These are phyloP conservation scores for Haplosporangium sp. DNA, from an alignment of 371 early-diverging fungal species.

Conservation along the genomic window DNA sequence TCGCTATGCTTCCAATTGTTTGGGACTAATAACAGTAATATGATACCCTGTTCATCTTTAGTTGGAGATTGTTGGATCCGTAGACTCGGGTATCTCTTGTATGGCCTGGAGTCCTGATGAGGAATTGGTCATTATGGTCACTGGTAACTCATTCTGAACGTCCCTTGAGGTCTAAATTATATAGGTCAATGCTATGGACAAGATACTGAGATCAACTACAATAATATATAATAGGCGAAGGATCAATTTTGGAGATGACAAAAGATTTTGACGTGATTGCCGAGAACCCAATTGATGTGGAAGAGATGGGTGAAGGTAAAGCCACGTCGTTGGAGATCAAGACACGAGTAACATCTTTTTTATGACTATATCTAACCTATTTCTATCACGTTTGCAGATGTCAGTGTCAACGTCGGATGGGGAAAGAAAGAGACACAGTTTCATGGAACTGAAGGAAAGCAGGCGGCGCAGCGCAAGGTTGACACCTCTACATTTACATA, in stretches of 20 bases:
- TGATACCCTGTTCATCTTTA: conserved; percentile 11
- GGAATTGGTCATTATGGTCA: conserved; percentile 86
- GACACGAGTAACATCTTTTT: not conserved
- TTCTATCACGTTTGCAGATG: conserved; percentile 55
- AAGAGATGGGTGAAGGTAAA: conserved; percentile 76
- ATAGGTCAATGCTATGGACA: not conserved
- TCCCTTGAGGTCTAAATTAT: no score
- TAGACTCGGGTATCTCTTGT: conserved; percentile 84
- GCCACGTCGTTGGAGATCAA: not conserved
- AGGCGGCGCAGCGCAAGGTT: conserved; percentile 73
- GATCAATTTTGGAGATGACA: conserved; percentile 90
- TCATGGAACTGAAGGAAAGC: conserved; percentile 93
- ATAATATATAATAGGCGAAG: conserved; percentile 61
- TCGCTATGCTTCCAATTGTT: no score
- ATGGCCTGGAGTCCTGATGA: conserved; percentile 95
- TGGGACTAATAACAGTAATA: no score
- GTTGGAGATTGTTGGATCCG: conserved; percentile 78
- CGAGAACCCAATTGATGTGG: conserved; percentile 79
- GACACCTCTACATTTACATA: conserved; percentile 63
- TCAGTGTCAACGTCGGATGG: conserved; percentile 93
- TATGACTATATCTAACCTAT: not conserved
- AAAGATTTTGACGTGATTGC: conserved; percentile 91
- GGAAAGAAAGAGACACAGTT: conserved; percentile 98
- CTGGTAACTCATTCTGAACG: conserved; percentile 59
- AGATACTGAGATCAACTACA: not conserved